Evolutionary conservation across 306 rosid species (phyloP), one percentile per base, ranked within the genome.

Genomic region (Castanea sativa): DNA sequence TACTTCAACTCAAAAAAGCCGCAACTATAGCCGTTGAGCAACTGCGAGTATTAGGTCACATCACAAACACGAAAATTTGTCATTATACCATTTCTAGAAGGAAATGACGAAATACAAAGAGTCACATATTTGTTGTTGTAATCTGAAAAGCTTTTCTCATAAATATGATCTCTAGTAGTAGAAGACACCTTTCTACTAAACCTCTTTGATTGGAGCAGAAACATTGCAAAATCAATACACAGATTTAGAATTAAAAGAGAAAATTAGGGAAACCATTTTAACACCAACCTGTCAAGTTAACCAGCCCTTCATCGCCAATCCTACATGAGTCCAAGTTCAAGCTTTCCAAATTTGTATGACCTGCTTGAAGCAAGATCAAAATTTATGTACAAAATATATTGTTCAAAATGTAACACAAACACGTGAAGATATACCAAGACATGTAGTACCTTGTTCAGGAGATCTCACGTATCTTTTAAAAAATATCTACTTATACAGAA

Each of bases 281-380:
- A 76, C 43, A 84, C 79, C 79, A 53, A 95, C 99, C 98, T 85
- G 86, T 78, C 90, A 95, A 75, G 88, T 90, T 89, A 69, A 80
- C 88, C 83, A 95, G 82, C 74, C 99, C 98, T 67, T 85, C 92
- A 82, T 91, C 99, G 69, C 93, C 87, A 74, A 92, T 89, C 82
- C 82, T 82, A 85, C 99, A 91, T 13, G 97, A 92, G 82, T 95
- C 99, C 83, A 95, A 88, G 87, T 91, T 89, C 92, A 95, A 89
- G 86, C 94, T 90, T 84, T 92, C 97, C 90, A 95, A 82, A 80
- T 84, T 90, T 75, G 88, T 89, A 86, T 91, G 75, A 83, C 91
- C 99, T 94, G 88, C 75, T 64, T 57, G 43, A 73, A 69, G 74
- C 80, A 80, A 33, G 10, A 58, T 9, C 71, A 82, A 21, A 33